A percentile compares a stretch with the other conserved stretches of the same genome.
phyloP scores from a whole-genome alignment of 2,329 filamentous ascomycete genomes.

The Aspergillus brunneoviolaceus region DNA sequence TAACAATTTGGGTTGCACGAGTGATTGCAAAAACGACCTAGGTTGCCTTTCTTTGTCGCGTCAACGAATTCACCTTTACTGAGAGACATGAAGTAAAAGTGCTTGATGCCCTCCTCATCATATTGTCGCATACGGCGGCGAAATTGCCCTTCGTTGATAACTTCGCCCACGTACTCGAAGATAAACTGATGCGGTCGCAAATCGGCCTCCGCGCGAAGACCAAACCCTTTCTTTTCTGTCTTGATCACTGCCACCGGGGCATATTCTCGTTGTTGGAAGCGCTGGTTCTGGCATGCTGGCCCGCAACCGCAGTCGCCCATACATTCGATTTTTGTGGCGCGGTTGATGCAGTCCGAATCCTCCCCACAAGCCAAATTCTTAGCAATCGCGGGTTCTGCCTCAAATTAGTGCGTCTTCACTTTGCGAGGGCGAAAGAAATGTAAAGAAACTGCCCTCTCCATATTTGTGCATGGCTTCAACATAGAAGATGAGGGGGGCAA shows the following conservation, averaged over 20 bases:
- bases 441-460: slow-evolving; percentile 1
- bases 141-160: slow-evolving; percentile 90
- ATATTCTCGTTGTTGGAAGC: slow-evolving; percentile 87
- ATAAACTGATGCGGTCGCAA: slow-evolving; percentile 86
- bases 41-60: slow-evolving; percentile 92
- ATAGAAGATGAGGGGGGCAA: background rate
- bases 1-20: slow-evolving; percentile 99
- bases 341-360: slow-evolving; percentile 97
- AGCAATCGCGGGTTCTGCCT: slow-evolving; percentile 50
- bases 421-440: slow-evolving; percentile 1
- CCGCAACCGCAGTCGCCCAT: slow-evolving; percentile 85
- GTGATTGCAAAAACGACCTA: slow-evolving; percentile 97
- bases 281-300: slow-evolving; percentile 84
- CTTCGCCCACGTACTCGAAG: slow-evolving; percentile 97
- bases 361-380: slow-evolving; percentile 86
- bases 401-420: slow-evolving; percentile 3
- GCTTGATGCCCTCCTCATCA: slow-evolving; percentile 93
- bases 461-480: background rate
- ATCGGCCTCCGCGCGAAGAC: slow-evolving; percentile 76
- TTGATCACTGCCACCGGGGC: slow-evolving; percentile 93
- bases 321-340: slow-evolving; percentile 97
- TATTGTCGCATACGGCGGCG: slow-evolving; percentile 89
- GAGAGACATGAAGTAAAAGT: slow-evolving; percentile 99
- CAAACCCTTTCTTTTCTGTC: slow-evolving; percentile 96
- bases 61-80: slow-evolving; percentile 96